Base-by-base conservation (phyloP, 805 yeast species). In the Saturnispora saitoi region DNA sequence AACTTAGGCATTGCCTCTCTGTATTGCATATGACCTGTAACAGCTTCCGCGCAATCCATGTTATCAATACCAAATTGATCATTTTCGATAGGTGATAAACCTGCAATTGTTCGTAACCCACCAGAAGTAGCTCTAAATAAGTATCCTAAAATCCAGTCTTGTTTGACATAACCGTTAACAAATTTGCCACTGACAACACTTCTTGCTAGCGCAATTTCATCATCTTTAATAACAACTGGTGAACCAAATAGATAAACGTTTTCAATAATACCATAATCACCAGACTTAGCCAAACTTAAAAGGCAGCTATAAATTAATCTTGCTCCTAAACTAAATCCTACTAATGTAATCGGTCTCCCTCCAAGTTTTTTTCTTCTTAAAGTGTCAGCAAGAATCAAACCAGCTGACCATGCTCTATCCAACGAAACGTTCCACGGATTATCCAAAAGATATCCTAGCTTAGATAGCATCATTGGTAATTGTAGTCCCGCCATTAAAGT, bases 341-440 rank as follows among this genome's bases (percentile, higher is more conserved):
- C 86, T 11, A 93, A 68, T 0, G 97, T 91, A 1, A 89, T 78
- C 0, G 99, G 99, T 39, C 99, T 70, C 15, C 85, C 87, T 9
- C 99, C 99, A 56, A 93, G 70, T 63, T 90, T 91, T 39, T 95
- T 82, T 24, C 88, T 76, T 50, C 90, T 78, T 38, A 93, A 69
- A 0, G 96, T 88, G 62, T 93, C 98, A 0, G 99, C 98, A 45
- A 93, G 66, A 41, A 93, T 80, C 48, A 80, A 70, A 4, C 99
- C 99, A 0, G 97, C 95, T 39, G 89, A 76, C 98, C 97, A 91
- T 0, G 99, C 99, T 51, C 99, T 75, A 64, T 91, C 98, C 50
- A 93, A 70, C 0, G 98, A 90, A 4, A 93, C 98, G 60, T 84
- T 91, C 99, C 99, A 93, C 0, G 99, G 99, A 59, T 93, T 93